Evolutionary conservation across 2,329 filamentous ascomycete species (phyloP).

Genomic region (Sporothrix inflata): DNA sequence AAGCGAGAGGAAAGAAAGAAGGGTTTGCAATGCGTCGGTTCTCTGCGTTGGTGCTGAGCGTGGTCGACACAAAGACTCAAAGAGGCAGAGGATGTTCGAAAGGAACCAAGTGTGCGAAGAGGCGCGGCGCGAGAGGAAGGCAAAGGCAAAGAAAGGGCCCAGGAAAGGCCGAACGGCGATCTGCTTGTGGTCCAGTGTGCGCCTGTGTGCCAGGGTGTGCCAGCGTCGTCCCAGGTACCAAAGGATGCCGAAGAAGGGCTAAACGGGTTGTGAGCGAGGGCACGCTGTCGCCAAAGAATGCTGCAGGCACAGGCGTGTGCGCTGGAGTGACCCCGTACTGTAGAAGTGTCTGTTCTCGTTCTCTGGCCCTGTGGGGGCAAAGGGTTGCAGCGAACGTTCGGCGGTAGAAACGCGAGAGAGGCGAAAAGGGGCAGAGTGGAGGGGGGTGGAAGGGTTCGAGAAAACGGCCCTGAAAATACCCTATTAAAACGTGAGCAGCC

Average conservation of each 20-base stretch:
- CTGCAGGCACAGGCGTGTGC: not conserved
- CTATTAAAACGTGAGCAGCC: conserved; percentile 24
- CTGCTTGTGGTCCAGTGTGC: not conserved
- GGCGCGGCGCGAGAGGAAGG: not conserved
- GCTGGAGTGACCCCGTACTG: not conserved
- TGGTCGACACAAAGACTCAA: conserved; percentile 18
- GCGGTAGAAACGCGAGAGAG: conserved; percentile 13
- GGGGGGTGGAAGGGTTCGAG: conserved; percentile 4
- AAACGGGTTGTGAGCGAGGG: not conserved
- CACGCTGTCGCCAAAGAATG: conserved; percentile 14
- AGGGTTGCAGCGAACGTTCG: conserved; percentile 7
- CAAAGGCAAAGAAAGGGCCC: not conserved
- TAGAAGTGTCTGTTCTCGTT: not conserved
- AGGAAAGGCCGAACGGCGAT: not conserved
- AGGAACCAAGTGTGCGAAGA: not conserved
- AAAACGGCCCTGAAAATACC: conserved; percentile 4
- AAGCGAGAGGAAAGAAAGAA: not conserved
- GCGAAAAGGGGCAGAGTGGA: conserved; percentile 25
- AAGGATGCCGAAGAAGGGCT: conserved; percentile 11
- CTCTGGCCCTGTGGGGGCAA: conserved; percentile 21
- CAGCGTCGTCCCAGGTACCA: not conserved
- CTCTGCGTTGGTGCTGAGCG: conserved; percentile 3
- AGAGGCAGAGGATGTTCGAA: conserved; percentile 14
- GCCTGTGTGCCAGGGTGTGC: not conserved
- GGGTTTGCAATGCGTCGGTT: conserved; percentile 1